Percentiles rank a stretch among this genome's conserved stretches.
phyloP scores from a whole-genome alignment of 345 rosid genomes.

The Salix suchowensis region DNA sequence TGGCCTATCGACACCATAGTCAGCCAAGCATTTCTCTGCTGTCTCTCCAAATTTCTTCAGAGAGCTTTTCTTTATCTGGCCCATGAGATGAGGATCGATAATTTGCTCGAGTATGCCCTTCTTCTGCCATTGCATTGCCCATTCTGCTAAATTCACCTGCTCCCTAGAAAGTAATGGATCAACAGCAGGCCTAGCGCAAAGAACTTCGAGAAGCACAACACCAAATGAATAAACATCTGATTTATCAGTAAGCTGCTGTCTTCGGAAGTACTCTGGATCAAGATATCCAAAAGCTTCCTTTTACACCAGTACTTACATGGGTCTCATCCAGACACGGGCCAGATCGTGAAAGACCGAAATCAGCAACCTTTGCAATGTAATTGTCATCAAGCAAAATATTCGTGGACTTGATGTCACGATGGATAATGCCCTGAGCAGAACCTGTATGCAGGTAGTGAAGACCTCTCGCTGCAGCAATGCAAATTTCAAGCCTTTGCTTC shows the following conservation, averaged over 20 bases:
- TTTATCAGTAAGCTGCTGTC: constrained; percentile 93
- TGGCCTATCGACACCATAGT: constrained; percentile 92
- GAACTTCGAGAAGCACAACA: constrained; percentile 86
- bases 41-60: constrained; percentile 84
- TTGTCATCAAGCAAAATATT: constrained; percentile 70
- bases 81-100: constrained; percentile 62
- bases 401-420: constrained; percentile 92
- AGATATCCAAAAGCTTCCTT: constrained; percentile 97
- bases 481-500: constrained; percentile 88
- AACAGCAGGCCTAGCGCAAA: constrained; percentile 92
- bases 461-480: constrained; percentile 93
- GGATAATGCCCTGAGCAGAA: constrained; percentile 88
- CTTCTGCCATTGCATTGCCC: constrained; percentile 97
- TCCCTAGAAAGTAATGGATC: constrained; percentile 91
- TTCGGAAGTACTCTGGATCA: constrained; percentile 89
- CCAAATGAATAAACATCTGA: constrained; percentile 96
- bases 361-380: constrained; percentile 78
- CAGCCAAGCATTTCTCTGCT: constrained; percentile 94
- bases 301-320: constrained; percentile 91
- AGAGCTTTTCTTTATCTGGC: constrained; percentile 58
- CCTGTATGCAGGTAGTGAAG: constrained; percentile 95
- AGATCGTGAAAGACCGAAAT: constrained; percentile 91
- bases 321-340: constrained; percentile 93
- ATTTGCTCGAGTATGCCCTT: constrained; percentile 72
- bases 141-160: constrained; percentile 91